Percentiles rank a stretch among this genome's conserved stretches.
Conservation (phyloP, 2,329 filamentous ascomycete genomes). For the Colletotrichum plurivorum region DNA sequence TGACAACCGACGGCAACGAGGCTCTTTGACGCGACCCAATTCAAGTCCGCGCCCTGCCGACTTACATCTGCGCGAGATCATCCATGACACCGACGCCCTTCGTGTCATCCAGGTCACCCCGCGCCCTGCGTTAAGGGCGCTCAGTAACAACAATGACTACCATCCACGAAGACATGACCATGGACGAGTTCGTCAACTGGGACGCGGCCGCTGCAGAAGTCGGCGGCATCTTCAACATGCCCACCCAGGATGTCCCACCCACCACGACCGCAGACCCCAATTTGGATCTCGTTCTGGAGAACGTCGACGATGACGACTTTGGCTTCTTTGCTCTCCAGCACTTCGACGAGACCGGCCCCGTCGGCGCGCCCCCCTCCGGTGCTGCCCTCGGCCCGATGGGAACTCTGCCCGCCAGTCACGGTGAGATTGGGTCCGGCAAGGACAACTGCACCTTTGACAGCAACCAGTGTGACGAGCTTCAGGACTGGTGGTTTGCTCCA, state of each 20-base stretch:
- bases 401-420: conserved; percentile 9
- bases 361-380: conserved; percentile 28
- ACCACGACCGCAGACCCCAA: conserved; percentile 48
- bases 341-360: conserved; percentile 60
- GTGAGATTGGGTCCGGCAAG: background rate
- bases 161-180: conserved; percentile 58
- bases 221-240: conserved; percentile 50
- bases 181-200: conserved; percentile 77
- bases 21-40: conserved; percentile 15
- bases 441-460: conserved; percentile 12
- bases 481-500: conserved; percentile 60
- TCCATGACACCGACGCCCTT: conserved; percentile 37
- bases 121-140: conserved; percentile 33
- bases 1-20: conserved; percentile 22
- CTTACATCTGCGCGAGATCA: conserved; percentile 25
- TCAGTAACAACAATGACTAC: conserved; percentile 47
- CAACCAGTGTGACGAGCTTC: conserved; percentile 26
- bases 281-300: conserved; percentile 69
- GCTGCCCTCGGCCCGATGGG: conserved; percentile 10
- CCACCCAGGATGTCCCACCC: conserved; percentile 53
- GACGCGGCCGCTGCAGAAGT: conserved; percentile 62
- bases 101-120: conserved; percentile 14
- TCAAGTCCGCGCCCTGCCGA: conserved; percentile 21
- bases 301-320: conserved; percentile 71
- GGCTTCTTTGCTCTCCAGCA: conserved; percentile 73